Evolutionary conservation across 2,329 filamentous ascomycete genomes (phyloP).

Genomic region (Aspergillus ibericus): DNA sequence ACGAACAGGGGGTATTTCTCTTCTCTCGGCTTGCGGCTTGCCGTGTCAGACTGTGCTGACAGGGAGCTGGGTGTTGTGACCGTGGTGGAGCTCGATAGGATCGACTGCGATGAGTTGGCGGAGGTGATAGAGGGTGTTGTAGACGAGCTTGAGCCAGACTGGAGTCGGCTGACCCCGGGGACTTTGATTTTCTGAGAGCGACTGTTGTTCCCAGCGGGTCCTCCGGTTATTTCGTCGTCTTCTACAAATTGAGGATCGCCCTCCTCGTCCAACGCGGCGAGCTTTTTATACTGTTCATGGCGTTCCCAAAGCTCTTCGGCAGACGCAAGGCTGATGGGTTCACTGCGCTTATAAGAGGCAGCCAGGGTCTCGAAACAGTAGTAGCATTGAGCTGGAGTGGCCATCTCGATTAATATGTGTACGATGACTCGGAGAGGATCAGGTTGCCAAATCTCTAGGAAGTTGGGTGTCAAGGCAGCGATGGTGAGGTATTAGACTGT

Average conservation of each 20-base stretch:
- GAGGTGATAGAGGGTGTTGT: slow-evolving; percentile 49
- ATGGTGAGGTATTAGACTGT: background rate
- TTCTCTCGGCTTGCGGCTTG: slow-evolving; percentile 32
- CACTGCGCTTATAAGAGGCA: slow-evolving; percentile 70
- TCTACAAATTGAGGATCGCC: slow-evolving; percentile 19
- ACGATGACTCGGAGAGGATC: background rate
- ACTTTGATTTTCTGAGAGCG: slow-evolving; percentile 29
- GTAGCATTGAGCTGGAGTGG: slow-evolving; percentile 79
- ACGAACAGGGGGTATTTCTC: slow-evolving; percentile 78
- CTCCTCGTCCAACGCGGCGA: slow-evolving; percentile 33
- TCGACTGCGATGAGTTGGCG: slow-evolving; percentile 49
- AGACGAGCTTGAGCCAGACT: slow-evolving; percentile 41
- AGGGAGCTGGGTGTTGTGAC: slow-evolving; percentile 49
- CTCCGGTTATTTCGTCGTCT: slow-evolving; percentile 20
- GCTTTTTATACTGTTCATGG: slow-evolving; percentile 46
- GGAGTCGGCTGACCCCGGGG: slow-evolving; percentile 36
- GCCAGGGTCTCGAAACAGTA: slow-evolving; percentile 88
- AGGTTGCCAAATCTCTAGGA: background rate
- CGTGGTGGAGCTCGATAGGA: slow-evolving; percentile 41
- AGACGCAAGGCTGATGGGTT: slow-evolving; percentile 65
- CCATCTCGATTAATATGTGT: slow-evolving; percentile 58
- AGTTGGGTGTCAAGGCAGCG: background rate
- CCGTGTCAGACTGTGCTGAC: slow-evolving; percentile 32
- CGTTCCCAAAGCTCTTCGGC: slow-evolving; percentile 69
- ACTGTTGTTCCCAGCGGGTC: background rate